phyloP scores from a whole-genome alignment of 1,139 yeast genomes.

The Yamadazyma mexicana region DNA sequence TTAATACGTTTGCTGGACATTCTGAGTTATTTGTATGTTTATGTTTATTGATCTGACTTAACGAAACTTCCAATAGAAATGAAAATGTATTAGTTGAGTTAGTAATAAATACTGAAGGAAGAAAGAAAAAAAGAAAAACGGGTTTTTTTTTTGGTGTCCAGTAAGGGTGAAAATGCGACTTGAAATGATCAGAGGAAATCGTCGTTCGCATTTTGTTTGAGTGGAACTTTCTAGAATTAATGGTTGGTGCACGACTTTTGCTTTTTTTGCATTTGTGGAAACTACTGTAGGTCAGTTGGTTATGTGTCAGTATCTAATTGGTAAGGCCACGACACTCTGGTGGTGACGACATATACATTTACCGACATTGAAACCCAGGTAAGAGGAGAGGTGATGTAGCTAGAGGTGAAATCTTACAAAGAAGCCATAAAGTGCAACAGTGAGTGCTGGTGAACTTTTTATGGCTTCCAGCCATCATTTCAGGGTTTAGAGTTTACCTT shows the following conservation, averaged over 20 bases:
- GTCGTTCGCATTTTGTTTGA: too few species aligned
- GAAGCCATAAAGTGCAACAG: too few species aligned
- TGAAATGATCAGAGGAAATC: not conserved
- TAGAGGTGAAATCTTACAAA: too few species aligned
- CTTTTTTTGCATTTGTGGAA: too few species aligned
- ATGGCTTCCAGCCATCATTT: too few species aligned
- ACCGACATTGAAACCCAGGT: too few species aligned
- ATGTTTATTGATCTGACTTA: conserved; percentile 1
- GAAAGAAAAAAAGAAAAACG: conserved; percentile 5
- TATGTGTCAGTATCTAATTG: too few species aligned
- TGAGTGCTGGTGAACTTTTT: too few species aligned
- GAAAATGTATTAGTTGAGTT: not conserved
- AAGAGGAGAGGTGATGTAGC: too few species aligned
- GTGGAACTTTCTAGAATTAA: conserved; percentile 4
- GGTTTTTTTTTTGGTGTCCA: conserved; percentile 3
- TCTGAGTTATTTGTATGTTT: not conserved
- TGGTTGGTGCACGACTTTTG: not conserved
- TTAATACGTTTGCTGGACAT: conserved; percentile 95
- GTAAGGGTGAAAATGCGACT: conserved; percentile 6
- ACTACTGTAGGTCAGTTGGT: too few species aligned
- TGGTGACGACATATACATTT: too few species aligned
- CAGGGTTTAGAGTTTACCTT: too few species aligned
- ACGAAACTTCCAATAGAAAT: not conserved
- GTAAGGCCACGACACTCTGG: not conserved
- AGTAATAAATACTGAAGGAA: conserved; percentile 1